These are phyloP conservation scores for Naegleria lovaniensis DNA, from an alignment of 208 protist genomes.

Conservation along the genomic window DNA sequence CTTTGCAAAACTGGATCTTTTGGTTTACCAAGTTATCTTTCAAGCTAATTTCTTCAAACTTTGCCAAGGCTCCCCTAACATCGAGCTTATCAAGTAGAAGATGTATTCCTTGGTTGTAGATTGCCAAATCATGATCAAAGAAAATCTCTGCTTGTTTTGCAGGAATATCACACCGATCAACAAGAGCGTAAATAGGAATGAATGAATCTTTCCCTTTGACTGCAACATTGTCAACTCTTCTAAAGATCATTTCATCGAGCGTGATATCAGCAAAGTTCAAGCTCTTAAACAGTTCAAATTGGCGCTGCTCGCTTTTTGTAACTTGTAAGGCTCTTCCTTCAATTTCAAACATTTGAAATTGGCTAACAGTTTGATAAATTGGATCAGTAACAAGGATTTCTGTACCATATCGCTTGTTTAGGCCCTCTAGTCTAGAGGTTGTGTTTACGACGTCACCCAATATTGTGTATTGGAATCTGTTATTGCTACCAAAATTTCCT, in stretches of 20 bases:
- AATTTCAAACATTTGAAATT: neutral
- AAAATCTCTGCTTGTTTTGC: neutral
- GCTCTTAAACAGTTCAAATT: neutral
- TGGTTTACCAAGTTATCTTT: neutral
- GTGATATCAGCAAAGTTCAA: neutral
- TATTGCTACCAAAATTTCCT: slow-evolving; percentile 30
- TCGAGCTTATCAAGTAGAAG: neutral
- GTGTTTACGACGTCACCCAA: slow-evolving; percentile 38
- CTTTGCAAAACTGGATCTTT: neutral
- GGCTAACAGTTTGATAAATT: neutral
- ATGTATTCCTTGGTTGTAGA: neutral
- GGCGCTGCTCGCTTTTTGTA: neutral
- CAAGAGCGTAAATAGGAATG: neutral
- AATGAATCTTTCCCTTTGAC: neutral
- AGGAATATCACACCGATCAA: neutral
- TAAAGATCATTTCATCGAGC: neutral
- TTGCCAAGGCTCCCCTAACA: neutral
- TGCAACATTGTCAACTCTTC: neutral
- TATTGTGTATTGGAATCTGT: slow-evolving; percentile 32
- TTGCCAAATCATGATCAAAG: neutral
- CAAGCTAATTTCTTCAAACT: neutral
- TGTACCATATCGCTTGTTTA: slow-evolving; percentile 36
- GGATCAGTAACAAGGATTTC: neutral
- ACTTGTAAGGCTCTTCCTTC: neutral
- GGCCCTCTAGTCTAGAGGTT: slow-evolving; percentile 22